Percentiles rank a stretch among this genome's conserved stretches.
Conservation (phyloP, 495 filamentous ascomycete genomes). For the Neurospora terricola region DNA sequence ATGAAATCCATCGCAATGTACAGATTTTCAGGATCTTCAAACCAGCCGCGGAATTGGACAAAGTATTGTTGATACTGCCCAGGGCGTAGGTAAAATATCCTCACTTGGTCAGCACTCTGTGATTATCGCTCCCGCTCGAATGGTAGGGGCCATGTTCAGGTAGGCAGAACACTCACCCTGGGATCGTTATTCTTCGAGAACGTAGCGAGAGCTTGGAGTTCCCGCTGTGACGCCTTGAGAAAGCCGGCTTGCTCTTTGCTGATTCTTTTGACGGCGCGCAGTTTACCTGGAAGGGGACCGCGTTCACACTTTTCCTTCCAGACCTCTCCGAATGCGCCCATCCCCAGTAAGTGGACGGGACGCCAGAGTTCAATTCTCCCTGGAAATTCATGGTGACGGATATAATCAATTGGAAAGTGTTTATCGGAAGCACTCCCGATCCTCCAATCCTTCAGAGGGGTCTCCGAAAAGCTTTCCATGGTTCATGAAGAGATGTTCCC, state of each 20-base stretch:
- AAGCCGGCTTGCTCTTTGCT: not conserved
- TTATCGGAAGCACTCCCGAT: not conserved
- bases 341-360: not conserved
- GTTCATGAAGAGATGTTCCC: not conserved
- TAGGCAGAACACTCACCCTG: not conserved
- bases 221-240: not conserved
- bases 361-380: not conserved
- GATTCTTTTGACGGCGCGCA: not conserved
- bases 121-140: not conserved
- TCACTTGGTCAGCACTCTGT: not conserved
- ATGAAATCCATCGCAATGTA: slow-evolving; percentile 37
- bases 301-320: not conserved
- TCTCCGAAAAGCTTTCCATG: not conserved
- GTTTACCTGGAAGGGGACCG: not conserved
- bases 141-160: not conserved
- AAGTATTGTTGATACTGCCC: slow-evolving; percentile 14
- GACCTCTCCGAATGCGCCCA: not conserved
- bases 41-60: slow-evolving; percentile 34
- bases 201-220: not conserved
- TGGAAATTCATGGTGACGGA: not conserved
- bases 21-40: slow-evolving; percentile 16
- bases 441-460: not conserved
- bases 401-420: not conserved
- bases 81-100: not conserved
- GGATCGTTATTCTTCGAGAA: not conserved